Evolutionary conservation across 2,329 filamentous ascomycete species (phyloP).

Genomic region (Xylaria sp.): DNA sequence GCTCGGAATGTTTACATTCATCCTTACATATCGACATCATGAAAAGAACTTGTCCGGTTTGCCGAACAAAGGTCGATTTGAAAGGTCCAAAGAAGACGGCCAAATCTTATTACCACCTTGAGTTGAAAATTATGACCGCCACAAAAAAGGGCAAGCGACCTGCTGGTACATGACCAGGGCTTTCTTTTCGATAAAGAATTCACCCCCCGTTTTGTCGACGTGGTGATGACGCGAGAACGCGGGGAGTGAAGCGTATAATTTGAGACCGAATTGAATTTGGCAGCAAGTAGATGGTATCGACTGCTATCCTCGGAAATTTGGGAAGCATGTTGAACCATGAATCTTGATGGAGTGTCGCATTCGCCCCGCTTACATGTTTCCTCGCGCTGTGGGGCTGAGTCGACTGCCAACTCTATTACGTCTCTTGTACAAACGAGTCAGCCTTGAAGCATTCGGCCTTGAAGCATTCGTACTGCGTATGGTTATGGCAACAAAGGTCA

Average conservation of each 20-base stretch:
- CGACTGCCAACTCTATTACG: background rate
- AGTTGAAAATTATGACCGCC: conserved; percentile 71
- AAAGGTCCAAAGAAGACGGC: conserved; percentile 54
- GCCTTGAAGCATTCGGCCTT: conserved; percentile 20
- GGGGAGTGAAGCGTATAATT: background rate
- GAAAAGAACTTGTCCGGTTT: conserved; percentile 72
- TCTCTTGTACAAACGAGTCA: background rate
- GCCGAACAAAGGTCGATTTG: conserved; percentile 67
- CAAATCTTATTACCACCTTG: conserved; percentile 67
- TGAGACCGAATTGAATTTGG: background rate
- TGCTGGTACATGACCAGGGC: conserved; percentile 35
- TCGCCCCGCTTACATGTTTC: background rate
- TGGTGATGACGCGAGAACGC: conserved; percentile 42
- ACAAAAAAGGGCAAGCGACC: conserved; percentile 63
- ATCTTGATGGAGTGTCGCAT: background rate
- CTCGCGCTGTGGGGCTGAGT: background rate
- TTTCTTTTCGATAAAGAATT: background rate
- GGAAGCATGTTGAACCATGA: background rate
- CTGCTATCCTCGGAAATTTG: background rate
- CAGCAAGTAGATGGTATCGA: background rate
- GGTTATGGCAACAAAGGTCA: conserved; percentile 22
- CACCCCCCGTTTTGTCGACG: conserved; percentile 28
- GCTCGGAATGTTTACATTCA: conserved; percentile 69
- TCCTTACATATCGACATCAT: conserved; percentile 66
- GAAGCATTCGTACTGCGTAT: conserved; percentile 27